These are phyloP conservation scores for Peronospora belbahrii DNA, from an alignment of 352 stramenopile genomes.

Conservation along the genomic window DNA sequence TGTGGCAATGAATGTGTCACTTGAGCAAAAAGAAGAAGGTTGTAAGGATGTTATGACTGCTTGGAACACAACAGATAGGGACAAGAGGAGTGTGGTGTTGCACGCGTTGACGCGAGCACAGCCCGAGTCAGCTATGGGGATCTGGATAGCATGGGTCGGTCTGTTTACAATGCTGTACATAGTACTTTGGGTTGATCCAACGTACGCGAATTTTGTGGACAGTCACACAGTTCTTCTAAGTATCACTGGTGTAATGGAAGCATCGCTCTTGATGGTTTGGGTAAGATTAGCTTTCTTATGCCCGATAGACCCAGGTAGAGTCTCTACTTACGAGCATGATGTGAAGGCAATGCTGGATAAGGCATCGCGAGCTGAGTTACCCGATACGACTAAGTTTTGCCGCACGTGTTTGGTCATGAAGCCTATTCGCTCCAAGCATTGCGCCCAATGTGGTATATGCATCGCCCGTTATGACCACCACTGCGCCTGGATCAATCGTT, in stretches of 20 bases:
- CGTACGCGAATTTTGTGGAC: conserved; percentile 32
- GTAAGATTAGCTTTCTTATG: conserved; percentile 42
- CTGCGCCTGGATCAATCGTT: conserved; percentile 83
- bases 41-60: conserved; percentile 4
- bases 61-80: conserved; percentile 23
- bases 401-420: conserved; percentile 65
- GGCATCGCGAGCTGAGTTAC: conserved; percentile 32
- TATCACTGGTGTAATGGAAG: conserved; percentile 32
- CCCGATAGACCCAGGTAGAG: conserved; percentile 46
- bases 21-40: conserved; percentile 19
- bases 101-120: conserved; percentile 35
- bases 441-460: conserved; percentile 62
- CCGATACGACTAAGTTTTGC: conserved; percentile 47
- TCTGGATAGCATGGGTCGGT: conserved; percentile 67
- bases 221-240: conserved; percentile 33
- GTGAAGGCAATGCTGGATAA: conserved; percentile 44
- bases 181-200: conserved; percentile 44
- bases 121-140: conserved; percentile 63
- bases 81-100: conserved; percentile 17
- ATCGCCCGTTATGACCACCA: conserved; percentile 84
- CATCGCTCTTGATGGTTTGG: conserved; percentile 48
- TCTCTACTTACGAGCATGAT: conserved; percentile 47
- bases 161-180: conserved; percentile 67
- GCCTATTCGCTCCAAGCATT: conserved; percentile 77
- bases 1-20: conserved; percentile 25